Evolutionary conservation across 768 basidiomycete species (phyloP).

Genomic region (Hygrocybe punicea): DNA sequence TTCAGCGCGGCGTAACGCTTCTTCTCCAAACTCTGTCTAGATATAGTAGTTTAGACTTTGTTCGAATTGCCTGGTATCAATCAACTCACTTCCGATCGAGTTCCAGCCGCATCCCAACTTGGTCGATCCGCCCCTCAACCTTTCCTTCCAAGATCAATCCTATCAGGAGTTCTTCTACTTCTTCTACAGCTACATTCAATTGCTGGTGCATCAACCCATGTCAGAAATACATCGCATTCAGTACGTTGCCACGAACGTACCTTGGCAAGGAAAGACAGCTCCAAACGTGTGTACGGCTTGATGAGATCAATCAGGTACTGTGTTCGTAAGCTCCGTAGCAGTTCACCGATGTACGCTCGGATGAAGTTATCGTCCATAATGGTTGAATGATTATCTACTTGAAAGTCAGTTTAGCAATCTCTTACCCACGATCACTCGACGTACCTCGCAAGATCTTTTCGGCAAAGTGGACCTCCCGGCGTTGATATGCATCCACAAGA

Average conservation of each 20-base stretch:
- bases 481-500: slow-evolving; percentile 93
- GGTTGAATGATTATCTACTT: slow-evolving; percentile 82
- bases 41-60: neutral
- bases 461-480: slow-evolving; percentile 93
- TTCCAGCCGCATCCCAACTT: slow-evolving; percentile 90
- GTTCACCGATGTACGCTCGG: slow-evolving; percentile 91
- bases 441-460: slow-evolving; percentile 90
- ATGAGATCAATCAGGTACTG: slow-evolving; percentile 98
- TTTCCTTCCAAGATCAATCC: slow-evolving; percentile 95
- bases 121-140: slow-evolving; percentile 94
- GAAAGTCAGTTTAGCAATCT: neutral
- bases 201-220: slow-evolving; percentile 52
- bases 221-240: neutral
- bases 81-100: slow-evolving; percentile 75
- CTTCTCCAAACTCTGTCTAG: slow-evolving; percentile 82
- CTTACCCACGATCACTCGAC: slow-evolving; percentile 11
- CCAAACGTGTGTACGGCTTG: slow-evolving; percentile 94
- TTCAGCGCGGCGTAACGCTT: slow-evolving; percentile 77
- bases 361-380: slow-evolving; percentile 98
- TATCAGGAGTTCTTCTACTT: slow-evolving; percentile 92
- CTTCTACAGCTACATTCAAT: slow-evolving; percentile 87
- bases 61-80: neutral
- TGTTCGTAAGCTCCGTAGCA: slow-evolving; percentile 88
- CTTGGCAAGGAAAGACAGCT: slow-evolving; percentile 89
- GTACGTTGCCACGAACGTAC: slow-evolving; percentile 37